A percentile compares a stretch with the other conserved stretches of the same genome.
Evolutionary conservation across 1,284 basidiomycete genomes (phyloP).

Genomic region (Leucoagaricus sp.): DNA sequence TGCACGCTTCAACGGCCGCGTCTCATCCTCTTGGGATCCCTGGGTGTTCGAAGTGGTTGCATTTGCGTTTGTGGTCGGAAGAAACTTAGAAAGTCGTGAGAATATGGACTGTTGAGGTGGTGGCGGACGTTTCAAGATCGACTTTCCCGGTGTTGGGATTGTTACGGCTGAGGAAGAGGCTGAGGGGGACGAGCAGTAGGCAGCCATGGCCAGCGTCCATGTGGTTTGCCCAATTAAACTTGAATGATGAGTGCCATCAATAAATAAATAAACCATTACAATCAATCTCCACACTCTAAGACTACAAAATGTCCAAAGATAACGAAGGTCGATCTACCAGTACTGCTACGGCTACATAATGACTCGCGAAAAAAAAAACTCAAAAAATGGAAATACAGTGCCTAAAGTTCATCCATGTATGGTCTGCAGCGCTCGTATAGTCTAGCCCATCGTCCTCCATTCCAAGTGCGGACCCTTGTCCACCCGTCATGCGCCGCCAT

Average conservation of each 20-base stretch:
- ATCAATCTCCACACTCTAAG: not conserved
- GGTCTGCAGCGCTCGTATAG: slow-evolving; percentile 59
- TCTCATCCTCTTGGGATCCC: slow-evolving; percentile 29
- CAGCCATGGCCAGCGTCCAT: slow-evolving; percentile 14
- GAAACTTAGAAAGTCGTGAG: slow-evolving; percentile 68
- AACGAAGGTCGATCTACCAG: no score
- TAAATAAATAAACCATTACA: slow-evolving; percentile 9
- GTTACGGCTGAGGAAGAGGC: slow-evolving; percentile 78
- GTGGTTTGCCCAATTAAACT: not conserved
- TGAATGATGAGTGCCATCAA: not conserved
- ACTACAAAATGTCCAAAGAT: not conserved
- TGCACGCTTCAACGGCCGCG: slow-evolving; percentile 73
- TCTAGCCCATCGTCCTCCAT: slow-evolving; percentile 60
- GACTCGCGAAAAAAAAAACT: no score
- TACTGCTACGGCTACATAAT: no score
- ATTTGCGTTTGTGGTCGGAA: slow-evolving; percentile 38
- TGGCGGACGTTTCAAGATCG: slow-evolving; percentile 77
- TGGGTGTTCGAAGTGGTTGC: slow-evolving; percentile 16
- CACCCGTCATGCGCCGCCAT: slow-evolving; percentile 70
- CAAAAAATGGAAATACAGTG: not conserved
- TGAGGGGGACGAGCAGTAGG: slow-evolving; percentile 32
- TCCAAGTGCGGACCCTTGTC: slow-evolving; percentile 61
- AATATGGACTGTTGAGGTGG: slow-evolving; percentile 69
- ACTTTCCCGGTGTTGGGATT: slow-evolving; percentile 73
- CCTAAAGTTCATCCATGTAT: slow-evolving; percentile 58